Evolutionary conservation across 768 basidiomycete species (phyloP).

Genomic region (Chlorophyllum brunneum): DNA sequence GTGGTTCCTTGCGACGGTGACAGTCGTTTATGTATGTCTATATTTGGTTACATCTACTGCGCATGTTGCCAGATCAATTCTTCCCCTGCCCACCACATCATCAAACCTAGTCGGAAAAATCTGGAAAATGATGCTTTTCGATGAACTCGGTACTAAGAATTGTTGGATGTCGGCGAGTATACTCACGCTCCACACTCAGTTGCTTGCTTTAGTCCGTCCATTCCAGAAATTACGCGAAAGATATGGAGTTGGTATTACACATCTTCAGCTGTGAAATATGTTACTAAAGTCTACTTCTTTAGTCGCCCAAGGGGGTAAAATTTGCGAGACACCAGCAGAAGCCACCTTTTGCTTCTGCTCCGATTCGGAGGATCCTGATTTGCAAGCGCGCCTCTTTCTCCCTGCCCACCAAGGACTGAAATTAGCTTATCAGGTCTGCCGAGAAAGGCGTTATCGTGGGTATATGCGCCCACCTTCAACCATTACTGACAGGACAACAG

Average conservation of each 20-base stretch:
- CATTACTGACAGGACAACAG: neutral
- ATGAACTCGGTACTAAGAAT: neutral
- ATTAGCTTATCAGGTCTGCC: conserved; percentile 1
- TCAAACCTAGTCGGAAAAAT: neutral
- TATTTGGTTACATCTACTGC: neutral
- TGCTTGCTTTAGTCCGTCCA: conserved; percentile 39
- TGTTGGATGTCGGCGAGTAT: neutral
- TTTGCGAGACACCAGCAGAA: conserved; percentile 18
- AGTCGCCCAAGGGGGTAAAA: neutral
- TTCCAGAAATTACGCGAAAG: conserved; percentile 22
- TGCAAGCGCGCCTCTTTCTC: too few species aligned
- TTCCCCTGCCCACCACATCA: neutral
- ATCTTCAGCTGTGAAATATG: neutral
- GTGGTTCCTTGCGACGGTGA: too few species aligned
- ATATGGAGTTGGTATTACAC: conserved; percentile 33
- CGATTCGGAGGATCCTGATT: conserved; percentile 14
- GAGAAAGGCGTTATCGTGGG: neutral
- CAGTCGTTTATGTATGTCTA: too few species aligned
- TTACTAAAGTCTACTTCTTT: neutral
- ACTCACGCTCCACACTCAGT: neutral
- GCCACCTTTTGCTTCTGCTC: conserved; percentile 40
- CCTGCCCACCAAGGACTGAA: neutral
- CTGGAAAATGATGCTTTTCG: conserved; percentile 1
- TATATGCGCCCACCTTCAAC: neutral
- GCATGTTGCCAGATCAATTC: too few species aligned